These are phyloP conservation scores for Rauvolfia tetraphylla DNA, from an alignment of 257 asterid species.

Conservation along the genomic window DNA sequence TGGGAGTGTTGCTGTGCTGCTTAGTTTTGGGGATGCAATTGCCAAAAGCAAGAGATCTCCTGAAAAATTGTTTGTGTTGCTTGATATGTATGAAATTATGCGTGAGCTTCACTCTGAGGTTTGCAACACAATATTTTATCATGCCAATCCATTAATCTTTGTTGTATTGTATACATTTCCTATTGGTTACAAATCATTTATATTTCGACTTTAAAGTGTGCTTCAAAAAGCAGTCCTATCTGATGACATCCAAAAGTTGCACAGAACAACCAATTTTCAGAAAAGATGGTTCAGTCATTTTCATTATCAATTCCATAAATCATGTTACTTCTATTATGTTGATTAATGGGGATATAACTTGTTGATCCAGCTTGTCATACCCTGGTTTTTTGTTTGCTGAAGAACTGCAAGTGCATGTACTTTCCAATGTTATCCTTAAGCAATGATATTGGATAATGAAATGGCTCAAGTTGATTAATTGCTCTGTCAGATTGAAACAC, in stretches of 20 bases:
- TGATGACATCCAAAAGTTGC: not conserved
- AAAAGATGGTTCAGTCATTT: not conserved
- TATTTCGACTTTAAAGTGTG: not conserved
- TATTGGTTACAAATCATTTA: not conserved
- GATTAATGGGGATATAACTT: not conserved
- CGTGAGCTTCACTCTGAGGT: conserved; percentile 96
- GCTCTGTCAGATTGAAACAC: conserved; percentile 31
- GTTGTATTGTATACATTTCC: not conserved
- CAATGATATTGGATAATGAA: not conserved
- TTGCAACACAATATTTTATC: conserved; percentile 22
- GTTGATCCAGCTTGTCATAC: not conserved
- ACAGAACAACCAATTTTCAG: not conserved
- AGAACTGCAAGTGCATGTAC: not conserved
- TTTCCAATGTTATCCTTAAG: not conserved
- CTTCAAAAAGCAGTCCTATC: not conserved
- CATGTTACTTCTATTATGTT: conserved; percentile 12
- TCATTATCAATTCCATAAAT: not conserved
- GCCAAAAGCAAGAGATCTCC: conserved; percentile 99
- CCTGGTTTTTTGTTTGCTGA: not conserved
- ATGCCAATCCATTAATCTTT: not conserved
- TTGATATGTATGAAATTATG: conserved; percentile 99
- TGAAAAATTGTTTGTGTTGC: conserved; percentile 91
- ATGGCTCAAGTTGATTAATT: not conserved
- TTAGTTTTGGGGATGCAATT: conserved; percentile 98
- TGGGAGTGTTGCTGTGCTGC: conserved; percentile 89